phyloP scores from a whole-genome alignment of 441 rosid species.

The Gossypium gossypioides region DNA sequence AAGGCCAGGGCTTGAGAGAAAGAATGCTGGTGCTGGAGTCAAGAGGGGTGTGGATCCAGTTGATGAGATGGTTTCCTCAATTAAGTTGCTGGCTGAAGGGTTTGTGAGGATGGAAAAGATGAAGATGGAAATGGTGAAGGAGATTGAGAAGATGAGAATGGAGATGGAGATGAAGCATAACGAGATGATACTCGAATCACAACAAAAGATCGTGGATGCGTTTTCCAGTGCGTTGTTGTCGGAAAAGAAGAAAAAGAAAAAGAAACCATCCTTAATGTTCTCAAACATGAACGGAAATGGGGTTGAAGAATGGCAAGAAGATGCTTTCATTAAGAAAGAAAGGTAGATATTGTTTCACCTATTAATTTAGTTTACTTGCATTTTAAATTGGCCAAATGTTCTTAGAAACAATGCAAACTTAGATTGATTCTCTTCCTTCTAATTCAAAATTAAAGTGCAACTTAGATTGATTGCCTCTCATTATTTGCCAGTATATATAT shows the following conservation, averaged over 20 bases:
- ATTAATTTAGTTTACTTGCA: not conserved
- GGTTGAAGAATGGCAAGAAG: constrained; percentile 11
- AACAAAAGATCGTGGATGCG: constrained; percentile 45
- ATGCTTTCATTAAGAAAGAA: constrained; percentile 2
- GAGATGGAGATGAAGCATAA: constrained; percentile 58
- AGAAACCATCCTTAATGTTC: constrained; percentile 13
- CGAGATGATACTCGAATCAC: constrained; percentile 63
- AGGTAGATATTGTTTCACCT: not conserved
- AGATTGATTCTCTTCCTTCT: not conserved
- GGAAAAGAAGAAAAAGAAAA: constrained; percentile 38
- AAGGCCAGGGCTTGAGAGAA: constrained; percentile 25
- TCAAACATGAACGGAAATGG: constrained; percentile 13
- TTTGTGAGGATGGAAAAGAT: constrained; percentile 60
- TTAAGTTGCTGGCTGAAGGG: constrained; percentile 41
- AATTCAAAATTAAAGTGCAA: not conserved
- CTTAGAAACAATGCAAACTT: constrained; percentile 4
- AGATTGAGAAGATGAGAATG: constrained; percentile 63
- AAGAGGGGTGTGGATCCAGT: constrained; percentile 36
- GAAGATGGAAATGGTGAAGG: constrained; percentile 73
- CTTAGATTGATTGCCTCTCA: not conserved
- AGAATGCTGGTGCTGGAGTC: constrained; percentile 18
- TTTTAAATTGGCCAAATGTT: not conserved
- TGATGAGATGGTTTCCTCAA: constrained; percentile 47
- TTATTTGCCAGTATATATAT: not conserved
- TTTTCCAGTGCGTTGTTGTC: constrained; percentile 32